Percentiles rank a stretch among this genome's conserved stretches.
Evolutionary conservation across 2,329 filamentous ascomycete species (phyloP).

Genomic region (Daldinia sp.): DNA sequence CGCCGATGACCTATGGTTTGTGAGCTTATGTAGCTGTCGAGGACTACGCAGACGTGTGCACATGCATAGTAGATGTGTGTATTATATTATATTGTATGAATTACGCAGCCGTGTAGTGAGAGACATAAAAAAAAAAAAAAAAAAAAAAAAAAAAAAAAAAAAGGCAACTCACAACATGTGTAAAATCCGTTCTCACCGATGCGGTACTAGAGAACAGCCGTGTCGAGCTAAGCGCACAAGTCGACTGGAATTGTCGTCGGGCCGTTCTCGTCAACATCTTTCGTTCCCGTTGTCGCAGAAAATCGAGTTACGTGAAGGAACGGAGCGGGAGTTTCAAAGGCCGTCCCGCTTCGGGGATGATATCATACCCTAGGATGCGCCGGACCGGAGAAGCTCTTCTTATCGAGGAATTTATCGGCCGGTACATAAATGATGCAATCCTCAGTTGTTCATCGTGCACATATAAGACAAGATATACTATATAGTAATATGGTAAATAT

Average conservation of each 20-base stretch:
- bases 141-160: neutral
- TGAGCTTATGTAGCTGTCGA: constrained; percentile 17
- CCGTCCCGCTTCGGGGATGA: constrained; percentile 15
- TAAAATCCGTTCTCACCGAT: constrained; percentile 51
- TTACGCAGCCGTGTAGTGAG: neutral
- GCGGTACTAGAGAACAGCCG: constrained; percentile 50
- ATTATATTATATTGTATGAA: no score
- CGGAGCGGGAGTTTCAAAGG: neutral
- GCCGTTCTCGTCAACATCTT: constrained; percentile 37
- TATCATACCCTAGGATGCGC: constrained; percentile 21
- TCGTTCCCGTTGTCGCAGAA: constrained; percentile 8
- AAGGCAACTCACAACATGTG: constrained; percentile 52
- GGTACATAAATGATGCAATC: no score
- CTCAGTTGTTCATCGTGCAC: no score
- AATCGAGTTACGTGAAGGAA: neutral
- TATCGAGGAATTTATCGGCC: neutral
- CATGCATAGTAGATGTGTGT: constrained; percentile 1
- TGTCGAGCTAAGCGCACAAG: neutral
- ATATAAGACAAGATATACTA: no score
- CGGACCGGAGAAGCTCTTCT: constrained; percentile 1
- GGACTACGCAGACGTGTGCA: neutral
- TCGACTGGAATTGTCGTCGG: constrained; percentile 14
- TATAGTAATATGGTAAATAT: no score
- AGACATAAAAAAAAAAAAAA: neutral
- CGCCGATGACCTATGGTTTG: constrained; percentile 64